phyloP scores from a whole-genome alignment of 73 alveolate genomes.

The Paramecium sonneborni region DNA sequence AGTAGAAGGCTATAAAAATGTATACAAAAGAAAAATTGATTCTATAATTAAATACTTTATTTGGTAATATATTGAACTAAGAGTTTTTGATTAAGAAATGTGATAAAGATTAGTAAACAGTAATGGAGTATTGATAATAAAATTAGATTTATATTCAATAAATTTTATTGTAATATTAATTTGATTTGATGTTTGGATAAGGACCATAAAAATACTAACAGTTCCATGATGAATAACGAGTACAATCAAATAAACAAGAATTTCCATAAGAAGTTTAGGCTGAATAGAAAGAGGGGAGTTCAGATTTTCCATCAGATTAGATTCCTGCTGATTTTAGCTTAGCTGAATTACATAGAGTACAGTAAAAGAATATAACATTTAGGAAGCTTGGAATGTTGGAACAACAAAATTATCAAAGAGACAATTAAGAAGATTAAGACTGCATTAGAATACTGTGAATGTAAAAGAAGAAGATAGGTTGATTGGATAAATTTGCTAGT shows the following conservation, averaged over 20 bases:
- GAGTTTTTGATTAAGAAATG: too few relatives aligned
- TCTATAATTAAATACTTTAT: too few relatives aligned
- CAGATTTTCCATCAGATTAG: neutral
- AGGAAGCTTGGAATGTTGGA: constrained; percentile 59
- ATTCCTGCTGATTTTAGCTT: constrained; percentile 41
- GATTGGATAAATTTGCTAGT: constrained; percentile 37
- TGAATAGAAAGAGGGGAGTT: neutral
- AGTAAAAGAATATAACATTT: neutral
- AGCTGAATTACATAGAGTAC: constrained; percentile 40
- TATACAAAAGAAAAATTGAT: too few relatives aligned
- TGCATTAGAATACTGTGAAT: neutral
- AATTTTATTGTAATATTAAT: neutral
- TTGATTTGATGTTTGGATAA: neutral
- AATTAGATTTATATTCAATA: neutral
- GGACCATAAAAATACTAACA: neutral
- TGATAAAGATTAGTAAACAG: neutral
- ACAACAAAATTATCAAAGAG: neutral
- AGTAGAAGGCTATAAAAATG: too few relatives aligned
- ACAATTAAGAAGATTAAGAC: neutral
- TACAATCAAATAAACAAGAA: neutral
- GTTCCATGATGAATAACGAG: neutral
- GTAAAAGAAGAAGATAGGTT: neutral
- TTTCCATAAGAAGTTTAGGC: neutral
- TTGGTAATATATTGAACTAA: too few relatives aligned
- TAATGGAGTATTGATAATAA: neutral